A percentile compares a stretch with the other conserved stretches of the same genome.
These are phyloP conservation scores for Fraxinus dipetala DNA, from an alignment of 305 asterid species.

Conservation along the genomic window DNA sequence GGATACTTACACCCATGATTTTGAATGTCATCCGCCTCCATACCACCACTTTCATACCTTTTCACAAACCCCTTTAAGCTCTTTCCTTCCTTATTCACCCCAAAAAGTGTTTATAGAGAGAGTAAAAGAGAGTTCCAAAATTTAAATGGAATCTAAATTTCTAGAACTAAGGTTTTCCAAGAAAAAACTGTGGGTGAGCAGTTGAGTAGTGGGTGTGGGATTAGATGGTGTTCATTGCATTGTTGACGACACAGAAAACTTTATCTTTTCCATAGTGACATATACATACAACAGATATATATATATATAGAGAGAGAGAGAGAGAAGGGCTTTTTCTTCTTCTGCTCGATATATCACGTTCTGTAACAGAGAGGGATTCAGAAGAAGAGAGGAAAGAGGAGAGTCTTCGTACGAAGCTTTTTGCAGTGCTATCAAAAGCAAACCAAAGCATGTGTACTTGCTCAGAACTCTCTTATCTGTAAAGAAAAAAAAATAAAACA, in stretches of 20 bases:
- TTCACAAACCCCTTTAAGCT: constrained; percentile 12
- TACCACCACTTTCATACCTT: constrained; percentile 22
- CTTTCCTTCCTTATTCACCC: not conserved
- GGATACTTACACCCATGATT: constrained; percentile 11
- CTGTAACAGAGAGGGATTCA: not conserved
- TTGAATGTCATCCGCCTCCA: constrained; percentile 28
- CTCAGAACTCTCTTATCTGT: not conserved
- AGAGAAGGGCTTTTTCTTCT: not conserved
- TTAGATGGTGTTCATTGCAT: constrained; percentile 13
- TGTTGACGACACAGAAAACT: constrained; percentile 24
- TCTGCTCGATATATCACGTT: not conserved
- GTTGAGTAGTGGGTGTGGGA: constrained; percentile 14
- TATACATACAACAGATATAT: not conserved
- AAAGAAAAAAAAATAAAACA: not conserved
- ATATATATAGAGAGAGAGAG: not conserved
- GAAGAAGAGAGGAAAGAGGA: not conserved
- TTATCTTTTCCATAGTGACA: constrained; percentile 19
- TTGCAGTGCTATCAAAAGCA: constrained; percentile 3
- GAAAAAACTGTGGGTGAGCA: constrained; percentile 3
- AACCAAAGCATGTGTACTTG: constrained; percentile 1
- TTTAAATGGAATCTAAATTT: not conserved
- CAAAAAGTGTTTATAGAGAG: not conserved
- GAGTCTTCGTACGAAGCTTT: not conserved
- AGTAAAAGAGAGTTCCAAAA: not conserved
- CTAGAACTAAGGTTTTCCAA: constrained; percentile 14